Percentiles rank a stretch among this genome's conserved stretches.
These are phyloP conservation scores for Cryptococcus jaspeensis DNA, from an alignment of 1,284 basidiomycete genomes.

Conservation along the genomic window DNA sequence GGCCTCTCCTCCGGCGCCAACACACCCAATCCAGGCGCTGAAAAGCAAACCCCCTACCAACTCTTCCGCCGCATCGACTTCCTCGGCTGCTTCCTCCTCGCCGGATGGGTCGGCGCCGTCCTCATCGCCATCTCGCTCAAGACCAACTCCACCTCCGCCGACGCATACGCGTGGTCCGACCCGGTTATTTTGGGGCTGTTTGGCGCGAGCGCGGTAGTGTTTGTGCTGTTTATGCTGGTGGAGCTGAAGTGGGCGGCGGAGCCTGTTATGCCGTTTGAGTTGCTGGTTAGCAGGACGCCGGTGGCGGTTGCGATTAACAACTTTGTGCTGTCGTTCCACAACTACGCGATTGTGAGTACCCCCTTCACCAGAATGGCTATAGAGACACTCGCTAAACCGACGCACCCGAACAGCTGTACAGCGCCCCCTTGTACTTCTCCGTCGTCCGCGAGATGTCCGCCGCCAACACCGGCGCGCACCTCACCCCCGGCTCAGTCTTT, in stretches of 20 bases:
- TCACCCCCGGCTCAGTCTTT: constrained; percentile 82
- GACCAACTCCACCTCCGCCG: constrained; percentile 53
- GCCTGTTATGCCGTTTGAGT: constrained; percentile 78
- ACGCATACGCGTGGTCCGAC: constrained; percentile 60
- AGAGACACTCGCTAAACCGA: constrained; percentile 3
- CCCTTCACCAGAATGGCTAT: constrained; percentile 2
- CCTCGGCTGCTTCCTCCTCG: constrained; percentile 74
- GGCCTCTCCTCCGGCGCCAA: constrained; percentile 54
- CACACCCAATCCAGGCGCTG: constrained; percentile 51
- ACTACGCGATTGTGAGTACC: constrained; percentile 72
- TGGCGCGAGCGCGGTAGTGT: constrained; percentile 58
- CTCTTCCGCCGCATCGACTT: constrained; percentile 78
- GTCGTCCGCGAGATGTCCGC: constrained; percentile 75
- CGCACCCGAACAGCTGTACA: constrained; percentile 71
- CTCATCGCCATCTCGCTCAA: constrained; percentile 76
- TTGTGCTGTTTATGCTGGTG: constrained; percentile 64
- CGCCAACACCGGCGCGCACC: constrained; percentile 71
- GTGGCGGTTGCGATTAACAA: constrained; percentile 76
- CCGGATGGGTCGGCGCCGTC: constrained; percentile 67
- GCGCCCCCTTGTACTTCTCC: constrained; percentile 81
- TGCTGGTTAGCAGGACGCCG: constrained; percentile 66
- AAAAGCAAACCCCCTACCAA: constrained; percentile 59
- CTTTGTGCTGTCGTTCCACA: constrained; percentile 61
- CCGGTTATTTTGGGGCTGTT: constrained; percentile 68
- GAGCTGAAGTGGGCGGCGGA: constrained; percentile 71